Percentiles rank a stretch among this genome's conserved stretches.
phyloP scores from a whole-genome alignment of 768 basidiomycete species.

The Leccinellum albellum region DNA sequence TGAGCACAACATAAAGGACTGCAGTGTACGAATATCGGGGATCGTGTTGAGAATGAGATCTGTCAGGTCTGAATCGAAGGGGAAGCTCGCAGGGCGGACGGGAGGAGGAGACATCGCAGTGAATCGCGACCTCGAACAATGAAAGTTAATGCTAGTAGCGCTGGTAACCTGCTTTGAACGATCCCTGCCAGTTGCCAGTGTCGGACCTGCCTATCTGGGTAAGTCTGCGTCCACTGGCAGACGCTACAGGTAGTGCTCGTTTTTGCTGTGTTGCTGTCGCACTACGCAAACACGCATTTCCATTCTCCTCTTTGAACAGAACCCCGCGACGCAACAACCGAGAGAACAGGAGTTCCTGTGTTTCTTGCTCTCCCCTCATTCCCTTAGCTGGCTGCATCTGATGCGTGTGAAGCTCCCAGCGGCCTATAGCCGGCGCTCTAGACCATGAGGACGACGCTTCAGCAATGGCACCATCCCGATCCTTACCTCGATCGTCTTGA shows the following conservation, averaged over 20 bases:
- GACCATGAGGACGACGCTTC: not conserved
- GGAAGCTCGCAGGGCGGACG: not conserved
- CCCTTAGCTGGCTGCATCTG: not conserved
- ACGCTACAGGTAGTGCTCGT: not conserved
- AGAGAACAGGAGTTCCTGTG: not conserved
- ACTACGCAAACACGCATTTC: no score
- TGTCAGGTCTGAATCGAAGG: conserved; percentile 11
- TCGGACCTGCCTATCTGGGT: not conserved
- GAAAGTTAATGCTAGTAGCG: no score
- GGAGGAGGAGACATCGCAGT: not conserved
- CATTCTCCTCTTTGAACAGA: no score
- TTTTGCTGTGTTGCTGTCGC: not conserved
- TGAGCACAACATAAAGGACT: conserved; percentile 13
- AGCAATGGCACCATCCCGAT: not conserved
- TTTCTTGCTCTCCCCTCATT: not conserved
- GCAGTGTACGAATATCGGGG: conserved; percentile 6
- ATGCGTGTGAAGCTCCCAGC: no score
- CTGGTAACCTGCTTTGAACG: no score
- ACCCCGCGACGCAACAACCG: no score
- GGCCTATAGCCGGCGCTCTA: not conserved
- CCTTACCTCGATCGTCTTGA: not conserved
- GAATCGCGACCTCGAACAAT: not conserved
- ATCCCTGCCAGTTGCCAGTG: no score
- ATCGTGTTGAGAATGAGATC: conserved; percentile 11
- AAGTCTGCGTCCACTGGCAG: no score